A percentile compares a stretch with the other conserved stretches of the same genome.
Conservation (phyloP, 768 basidiomycete species). For the button mushroom (Agaricus bisporus) region DNA sequence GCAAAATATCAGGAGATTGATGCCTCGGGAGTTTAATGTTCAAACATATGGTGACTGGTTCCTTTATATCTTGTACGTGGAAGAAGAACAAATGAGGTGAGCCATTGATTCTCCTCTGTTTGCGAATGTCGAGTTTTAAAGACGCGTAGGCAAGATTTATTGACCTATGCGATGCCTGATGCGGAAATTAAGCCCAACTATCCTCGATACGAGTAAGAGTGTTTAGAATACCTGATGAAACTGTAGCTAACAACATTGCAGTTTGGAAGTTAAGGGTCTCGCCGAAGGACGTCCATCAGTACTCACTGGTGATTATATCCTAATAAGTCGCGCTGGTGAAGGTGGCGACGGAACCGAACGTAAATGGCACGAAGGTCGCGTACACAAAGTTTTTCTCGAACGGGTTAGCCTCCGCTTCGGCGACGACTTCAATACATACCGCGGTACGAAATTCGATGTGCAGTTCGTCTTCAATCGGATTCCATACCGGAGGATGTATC, state of each 20-base stretch:
- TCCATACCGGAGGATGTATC: slow-evolving; percentile 49
- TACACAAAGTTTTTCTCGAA: slow-evolving; percentile 38
- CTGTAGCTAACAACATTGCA: slow-evolving; percentile 13
- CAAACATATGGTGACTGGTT: slow-evolving; percentile 39
- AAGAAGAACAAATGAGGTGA: slow-evolving; percentile 43
- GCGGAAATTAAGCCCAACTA: slow-evolving; percentile 28
- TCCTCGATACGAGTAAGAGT: slow-evolving; percentile 38
- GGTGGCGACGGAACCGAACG: slow-evolving; percentile 17
- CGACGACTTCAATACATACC: slow-evolving; percentile 34
- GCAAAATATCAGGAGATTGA: slow-evolving; percentile 22
- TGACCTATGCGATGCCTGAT: slow-evolving; percentile 29
- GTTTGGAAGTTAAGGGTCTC: slow-evolving; percentile 47
- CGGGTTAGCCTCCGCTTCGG: slow-evolving; percentile 43
- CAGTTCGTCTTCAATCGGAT: slow-evolving; percentile 52
- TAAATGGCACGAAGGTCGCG: slow-evolving; percentile 36
- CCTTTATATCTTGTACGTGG: slow-evolving; percentile 39
- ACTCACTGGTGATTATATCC: slow-evolving; percentile 43
- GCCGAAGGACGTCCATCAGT: slow-evolving; percentile 56
- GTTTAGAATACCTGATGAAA: not conserved
- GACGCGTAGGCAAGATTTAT: slow-evolving; percentile 28
- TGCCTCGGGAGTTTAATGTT: slow-evolving; percentile 29
- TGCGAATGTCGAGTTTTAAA: slow-evolving; percentile 7
- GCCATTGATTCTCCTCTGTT: slow-evolving; percentile 10
- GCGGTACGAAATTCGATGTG: slow-evolving; percentile 40
- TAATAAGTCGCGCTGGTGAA: slow-evolving; percentile 23